Evolutionary conservation across 2,329 filamentous ascomycete genomes (phyloP), one percentile per base, ranked within the genome.

Genomic region (Aspergillus transmontanensis): DNA sequence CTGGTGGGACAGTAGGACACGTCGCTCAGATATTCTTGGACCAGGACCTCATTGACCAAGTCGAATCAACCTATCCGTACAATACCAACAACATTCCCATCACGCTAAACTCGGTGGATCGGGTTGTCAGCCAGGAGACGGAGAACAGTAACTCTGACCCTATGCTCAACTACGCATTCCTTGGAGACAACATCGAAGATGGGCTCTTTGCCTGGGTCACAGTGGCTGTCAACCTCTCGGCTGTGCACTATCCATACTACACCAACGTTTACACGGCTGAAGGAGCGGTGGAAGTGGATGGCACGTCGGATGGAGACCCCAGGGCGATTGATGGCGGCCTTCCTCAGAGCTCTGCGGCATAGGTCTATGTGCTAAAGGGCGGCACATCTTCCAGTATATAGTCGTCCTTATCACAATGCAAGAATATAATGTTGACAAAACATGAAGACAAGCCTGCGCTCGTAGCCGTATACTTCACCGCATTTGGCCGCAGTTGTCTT

Each of bases 11-110:
- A 48, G 81, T 85, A 57, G 80, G 83, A 9, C 87, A 90, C 73
- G 81, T 89, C 45, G 87, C 87, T n/a, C 87, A 90, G 72, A 70
- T 87, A 53, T 89, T 87, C 80, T 86, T 85, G 50, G 85, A 89
- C 70, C 83, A 88, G 71, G 77, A 78, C 62, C 80, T 89, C n/a
- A 80, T 85, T 65, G 68, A 66, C 32, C 66, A 78, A 46, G 84
- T 89, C 57, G 82, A 86, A 66, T 73, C 73, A 3, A 78, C 76
- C 1, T 64, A 72, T 3, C 83, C 84, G 3, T 71, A 71, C 55
- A 70, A 59, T 41, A 68, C 67, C 36, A 71, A 70, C 48, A 61
- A 60, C 6, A 45, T 68, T 21, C 30, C 32, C 9, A 58, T 66
- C 2, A 69, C 66, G 0, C 28, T 30, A 2, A 69, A 69, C 39